Base-by-base conservation (phyloP, 1,284 basidiomycete genomes). In the Gymnopus androsaceus region DNA sequence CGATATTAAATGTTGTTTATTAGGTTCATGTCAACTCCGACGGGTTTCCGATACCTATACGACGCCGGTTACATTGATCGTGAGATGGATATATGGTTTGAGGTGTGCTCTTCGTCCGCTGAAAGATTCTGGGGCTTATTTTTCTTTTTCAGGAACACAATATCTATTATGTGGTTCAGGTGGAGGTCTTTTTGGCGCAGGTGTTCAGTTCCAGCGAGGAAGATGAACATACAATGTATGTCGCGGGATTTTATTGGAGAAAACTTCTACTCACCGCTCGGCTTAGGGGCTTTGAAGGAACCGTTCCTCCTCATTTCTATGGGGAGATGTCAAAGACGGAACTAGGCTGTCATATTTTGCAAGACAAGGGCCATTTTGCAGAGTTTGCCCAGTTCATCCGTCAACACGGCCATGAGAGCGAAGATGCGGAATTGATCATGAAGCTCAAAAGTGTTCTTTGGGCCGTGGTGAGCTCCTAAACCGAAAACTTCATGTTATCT, bases 241-340 rank as follows among this genome's bases (percentile, higher is more conserved):
- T 33, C 28, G 19, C 28, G 62, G 81, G 75, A 25, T 50, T 25
- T 12, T 17, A 44, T 25, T 30, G 50, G 17, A 17, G 9, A 31
- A 23, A 17, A 14, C 19, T 4, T 27, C 51, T 36, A 3, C 44
- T 53, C 31, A 36, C 54, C 51, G 27, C 4, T 41, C 23, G 59
- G 4, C 17, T 17, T 55, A 90, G 87, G 31, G 77, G 81, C n/a
- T 93, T 92, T 60, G 94, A 96, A 54, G 91, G 91, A 12, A 86
- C 88, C 2, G 90, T 94, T 1, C 97, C 97, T 1, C 87, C 91
- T 3, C 96, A 99, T 69, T 98, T 99, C 72, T 97, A 98, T 64
- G 95, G 96, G 21, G 95, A 98, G 69, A 91, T 99, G 78, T 90
- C 94, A 42, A 98, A 98, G 70, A 99, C 97, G 1, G 88, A 90